phyloP scores from a whole-genome alignment of 2,329 filamentous ascomycete genomes.

The Penicillium sp. region DNA sequence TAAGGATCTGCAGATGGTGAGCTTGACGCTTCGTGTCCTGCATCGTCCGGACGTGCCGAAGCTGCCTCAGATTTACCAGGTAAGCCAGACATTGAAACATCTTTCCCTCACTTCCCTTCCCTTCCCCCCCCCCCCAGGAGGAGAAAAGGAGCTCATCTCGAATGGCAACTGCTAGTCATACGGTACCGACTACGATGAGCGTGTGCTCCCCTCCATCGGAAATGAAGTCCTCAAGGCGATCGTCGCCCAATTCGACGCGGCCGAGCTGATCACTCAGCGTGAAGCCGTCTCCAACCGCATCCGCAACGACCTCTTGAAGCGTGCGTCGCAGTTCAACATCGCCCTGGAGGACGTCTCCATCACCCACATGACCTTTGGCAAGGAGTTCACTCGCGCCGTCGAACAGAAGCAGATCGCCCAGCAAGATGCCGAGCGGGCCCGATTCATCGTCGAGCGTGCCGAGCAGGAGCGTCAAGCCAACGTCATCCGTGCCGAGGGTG shows the following conservation, averaged over 20 bases:
- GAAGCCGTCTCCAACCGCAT: conserved; percentile 96
- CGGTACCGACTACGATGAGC: conserved; percentile 96
- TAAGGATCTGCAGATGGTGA: conserved; percentile 99
- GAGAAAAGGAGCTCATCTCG: too few species aligned
- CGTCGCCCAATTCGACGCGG: conserved; percentile 96
- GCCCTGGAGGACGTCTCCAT: conserved; percentile 97
- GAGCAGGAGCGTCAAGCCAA: conserved; percentile 98
- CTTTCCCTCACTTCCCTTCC: conserved; percentile 2
- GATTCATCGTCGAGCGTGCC: conserved; percentile 97
- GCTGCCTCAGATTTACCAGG: conserved; percentile 97
- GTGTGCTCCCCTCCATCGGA: conserved; percentile 95
- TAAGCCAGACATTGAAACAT: conserved; percentile 32
- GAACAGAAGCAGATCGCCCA: conserved; percentile 99
- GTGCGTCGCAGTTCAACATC: conserved; percentile 97
- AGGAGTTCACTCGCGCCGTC: conserved; percentile 96
- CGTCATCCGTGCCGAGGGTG: conserved; percentile 95
- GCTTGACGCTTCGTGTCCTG: conserved; percentile 89
- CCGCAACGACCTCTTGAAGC: conserved; percentile 82
- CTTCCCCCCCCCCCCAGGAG: too few species aligned
- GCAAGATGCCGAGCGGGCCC: conserved; percentile 93
- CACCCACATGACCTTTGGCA: conserved; percentile 99
- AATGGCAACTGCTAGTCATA: conserved; percentile 61
- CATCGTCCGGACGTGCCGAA: conserved; percentile 89
- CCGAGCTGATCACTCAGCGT: conserved; percentile 96
- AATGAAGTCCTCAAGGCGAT: conserved; percentile 99